Conservation (phyloP, 83 land plant genomes). For the Diphasiastrum complanatum region DNA sequence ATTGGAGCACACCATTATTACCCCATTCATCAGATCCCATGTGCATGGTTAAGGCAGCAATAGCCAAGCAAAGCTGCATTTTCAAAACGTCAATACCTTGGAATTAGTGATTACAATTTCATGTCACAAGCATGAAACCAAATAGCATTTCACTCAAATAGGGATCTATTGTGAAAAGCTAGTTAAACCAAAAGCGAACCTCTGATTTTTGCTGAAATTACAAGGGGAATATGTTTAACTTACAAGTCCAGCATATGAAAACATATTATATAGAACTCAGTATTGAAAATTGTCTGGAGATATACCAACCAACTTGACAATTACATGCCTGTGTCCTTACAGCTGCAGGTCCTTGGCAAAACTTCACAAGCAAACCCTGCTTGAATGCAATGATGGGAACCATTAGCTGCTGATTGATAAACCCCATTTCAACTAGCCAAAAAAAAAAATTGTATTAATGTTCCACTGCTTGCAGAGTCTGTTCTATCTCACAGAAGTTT, state of each 20-base stretch:
- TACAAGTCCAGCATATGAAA: background rate
- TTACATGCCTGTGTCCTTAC: slow-evolving; percentile 89
- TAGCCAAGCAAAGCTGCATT: slow-evolving; percentile 76
- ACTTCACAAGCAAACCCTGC: slow-evolving; percentile 66
- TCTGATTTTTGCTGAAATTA: too few species aligned
- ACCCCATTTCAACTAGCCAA: too few species aligned
- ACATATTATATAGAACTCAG: background rate
- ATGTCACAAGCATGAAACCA: background rate
- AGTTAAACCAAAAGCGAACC: too few species aligned
- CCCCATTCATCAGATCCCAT: slow-evolving; percentile 91
- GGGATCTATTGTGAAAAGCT: too few species aligned
- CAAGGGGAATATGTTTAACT: background rate
- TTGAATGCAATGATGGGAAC: slow-evolving; percentile 2
- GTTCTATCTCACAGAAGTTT: too few species aligned
- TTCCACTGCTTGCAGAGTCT: too few species aligned
- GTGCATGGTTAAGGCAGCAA: slow-evolving; percentile 89
- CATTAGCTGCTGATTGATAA: too few species aligned
- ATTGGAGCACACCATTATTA: slow-evolving; percentile 69
- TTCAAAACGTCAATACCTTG: slow-evolving; percentile 1
- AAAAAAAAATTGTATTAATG: too few species aligned
- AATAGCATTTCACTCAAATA: too few species aligned
- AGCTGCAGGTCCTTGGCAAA: slow-evolving; percentile 73
- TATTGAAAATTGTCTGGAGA: too few species aligned
- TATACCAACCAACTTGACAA: too few species aligned
- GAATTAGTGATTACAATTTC: too few species aligned